Conservation (phyloP, 306 rosid species). For the Elaeagnus macrophylla region DNA sequence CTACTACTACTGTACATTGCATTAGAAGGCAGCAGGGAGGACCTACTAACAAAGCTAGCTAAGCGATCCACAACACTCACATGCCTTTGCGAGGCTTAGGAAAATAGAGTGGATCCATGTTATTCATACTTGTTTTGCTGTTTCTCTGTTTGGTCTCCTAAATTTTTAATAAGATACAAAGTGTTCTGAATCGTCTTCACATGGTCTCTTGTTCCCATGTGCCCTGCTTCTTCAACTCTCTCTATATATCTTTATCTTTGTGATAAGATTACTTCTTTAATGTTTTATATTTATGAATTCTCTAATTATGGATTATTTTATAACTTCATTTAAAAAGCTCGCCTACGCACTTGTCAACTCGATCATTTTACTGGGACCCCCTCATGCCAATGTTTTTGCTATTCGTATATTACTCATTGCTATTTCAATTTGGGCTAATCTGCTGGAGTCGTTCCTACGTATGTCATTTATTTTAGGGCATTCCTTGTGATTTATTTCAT, state of each 20-base stretch:
- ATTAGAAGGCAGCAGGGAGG: constrained; percentile 26
- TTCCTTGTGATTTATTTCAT: too few species aligned
- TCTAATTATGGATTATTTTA: constrained; percentile 18
- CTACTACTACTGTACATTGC: constrained; percentile 21
- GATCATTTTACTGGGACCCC: background rate
- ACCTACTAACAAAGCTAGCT: too few species aligned
- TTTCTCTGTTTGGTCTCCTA: background rate
- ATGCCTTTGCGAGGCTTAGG: constrained; percentile 34
- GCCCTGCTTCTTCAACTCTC: constrained; percentile 33
- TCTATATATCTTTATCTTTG: background rate
- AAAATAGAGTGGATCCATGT: constrained; percentile 46
- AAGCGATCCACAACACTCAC: constrained; percentile 4
- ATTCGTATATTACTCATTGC: too few species aligned
- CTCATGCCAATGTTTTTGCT: background rate
- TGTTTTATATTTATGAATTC: background rate
- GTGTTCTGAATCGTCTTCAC: constrained; percentile 72
- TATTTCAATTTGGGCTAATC: too few species aligned
- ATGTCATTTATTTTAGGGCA: too few species aligned
- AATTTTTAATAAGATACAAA: constrained; percentile 12
- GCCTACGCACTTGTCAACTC: background rate
- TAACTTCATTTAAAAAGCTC: background rate
- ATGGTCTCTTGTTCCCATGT: constrained; percentile 80
- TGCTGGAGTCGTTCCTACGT: too few species aligned
- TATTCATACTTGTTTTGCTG: constrained; percentile 29
- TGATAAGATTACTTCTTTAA: constrained; percentile 11